phyloP scores from a whole-genome alignment of 768 basidiomycete genomes.

The Fomitopsis serialis region DNA sequence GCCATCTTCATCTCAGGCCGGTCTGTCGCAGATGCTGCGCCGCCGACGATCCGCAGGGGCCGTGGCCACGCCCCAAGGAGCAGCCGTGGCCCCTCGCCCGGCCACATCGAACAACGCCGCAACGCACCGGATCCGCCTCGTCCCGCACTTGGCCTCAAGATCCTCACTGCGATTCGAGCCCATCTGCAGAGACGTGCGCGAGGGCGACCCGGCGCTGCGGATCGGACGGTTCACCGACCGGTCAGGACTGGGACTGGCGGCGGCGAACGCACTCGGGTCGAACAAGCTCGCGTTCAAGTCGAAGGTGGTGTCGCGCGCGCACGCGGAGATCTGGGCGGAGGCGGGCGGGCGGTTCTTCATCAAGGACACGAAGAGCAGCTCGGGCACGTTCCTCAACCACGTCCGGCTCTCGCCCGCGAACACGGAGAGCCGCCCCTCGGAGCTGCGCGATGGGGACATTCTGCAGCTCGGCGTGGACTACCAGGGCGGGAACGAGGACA shows the following conservation, averaged over 20 bases:
- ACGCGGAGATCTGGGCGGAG: slow-evolving; percentile 92
- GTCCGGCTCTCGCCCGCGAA: slow-evolving; percentile 82
- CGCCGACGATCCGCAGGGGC: slow-evolving; percentile 62
- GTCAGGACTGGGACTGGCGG: slow-evolving; percentile 58
- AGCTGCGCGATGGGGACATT: slow-evolving; percentile 89
- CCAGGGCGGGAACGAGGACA: slow-evolving; percentile 95
- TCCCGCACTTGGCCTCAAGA: slow-evolving; percentile 89
- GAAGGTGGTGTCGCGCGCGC: slow-evolving; percentile 91
- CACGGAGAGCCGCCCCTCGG: slow-evolving; percentile 69
- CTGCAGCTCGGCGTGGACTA: slow-evolving; percentile 96
- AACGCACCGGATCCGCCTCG: slow-evolving; percentile 81
- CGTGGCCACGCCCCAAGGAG: slow-evolving; percentile 28
- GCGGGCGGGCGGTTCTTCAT: slow-evolving; percentile 71
- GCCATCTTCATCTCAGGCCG: slow-evolving; percentile 33
- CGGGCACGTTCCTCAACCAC: slow-evolving; percentile 95
- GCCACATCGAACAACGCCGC: slow-evolving; percentile 16
- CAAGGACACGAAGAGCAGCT: slow-evolving; percentile 83
- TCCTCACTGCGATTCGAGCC: slow-evolving; percentile 90
- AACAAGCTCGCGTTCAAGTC: slow-evolving; percentile 92
- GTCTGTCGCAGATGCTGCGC: slow-evolving; percentile 60
- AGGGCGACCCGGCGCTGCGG: slow-evolving; percentile 66
- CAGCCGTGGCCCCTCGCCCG: slow-evolving; percentile 20
- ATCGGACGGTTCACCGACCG: slow-evolving; percentile 95
- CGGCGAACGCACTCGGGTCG: slow-evolving; percentile 62
- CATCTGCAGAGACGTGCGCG: slow-evolving; percentile 77